Conservation (phyloP, 306 rosid genomes). For the Vigna unguiculata region DNA sequence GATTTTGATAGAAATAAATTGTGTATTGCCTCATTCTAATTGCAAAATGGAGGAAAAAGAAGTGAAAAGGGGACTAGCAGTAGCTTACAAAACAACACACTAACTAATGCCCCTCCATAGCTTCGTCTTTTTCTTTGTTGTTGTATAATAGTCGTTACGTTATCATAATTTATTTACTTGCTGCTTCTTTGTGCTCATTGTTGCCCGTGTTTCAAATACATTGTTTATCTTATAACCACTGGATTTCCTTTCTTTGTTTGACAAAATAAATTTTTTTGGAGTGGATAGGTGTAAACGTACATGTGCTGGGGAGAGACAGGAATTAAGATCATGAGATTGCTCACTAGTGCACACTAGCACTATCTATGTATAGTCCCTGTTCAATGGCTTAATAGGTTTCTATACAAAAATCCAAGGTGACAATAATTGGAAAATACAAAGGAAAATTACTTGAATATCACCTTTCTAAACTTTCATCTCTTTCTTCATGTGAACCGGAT, state of each 20-base stretch:
- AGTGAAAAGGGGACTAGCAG: too few relatives aligned
- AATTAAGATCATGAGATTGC: constrained; percentile 10
- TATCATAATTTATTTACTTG: neutral
- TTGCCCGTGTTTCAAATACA: neutral
- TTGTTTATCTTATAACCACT: constrained; percentile 12
- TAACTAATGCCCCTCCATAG: too few relatives aligned
- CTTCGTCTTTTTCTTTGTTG: too few relatives aligned
- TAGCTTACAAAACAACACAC: too few relatives aligned
- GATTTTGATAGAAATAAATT: too few relatives aligned
- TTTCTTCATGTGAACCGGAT: constrained; percentile 6
- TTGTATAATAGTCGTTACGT: too few relatives aligned
- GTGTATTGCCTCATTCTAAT: too few relatives aligned
- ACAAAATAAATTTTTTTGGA: neutral
- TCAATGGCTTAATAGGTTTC: constrained; percentile 20
- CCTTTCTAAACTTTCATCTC: neutral
- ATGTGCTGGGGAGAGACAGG: neutral
- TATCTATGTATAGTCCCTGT: constrained; percentile 10
- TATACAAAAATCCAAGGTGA: neutral
- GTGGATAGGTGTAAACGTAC: too few relatives aligned
- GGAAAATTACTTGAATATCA: constrained; percentile 11
- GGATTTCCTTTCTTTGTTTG: neutral
- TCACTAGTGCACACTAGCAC: constrained; percentile 1
- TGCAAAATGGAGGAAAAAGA: too few relatives aligned
- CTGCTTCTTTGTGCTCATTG: neutral
- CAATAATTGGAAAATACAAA: neutral